These are phyloP conservation scores for Uromyces viciae-fabae DNA, from an alignment of 1,284 basidiomycete species.

Conservation along the genomic window DNA sequence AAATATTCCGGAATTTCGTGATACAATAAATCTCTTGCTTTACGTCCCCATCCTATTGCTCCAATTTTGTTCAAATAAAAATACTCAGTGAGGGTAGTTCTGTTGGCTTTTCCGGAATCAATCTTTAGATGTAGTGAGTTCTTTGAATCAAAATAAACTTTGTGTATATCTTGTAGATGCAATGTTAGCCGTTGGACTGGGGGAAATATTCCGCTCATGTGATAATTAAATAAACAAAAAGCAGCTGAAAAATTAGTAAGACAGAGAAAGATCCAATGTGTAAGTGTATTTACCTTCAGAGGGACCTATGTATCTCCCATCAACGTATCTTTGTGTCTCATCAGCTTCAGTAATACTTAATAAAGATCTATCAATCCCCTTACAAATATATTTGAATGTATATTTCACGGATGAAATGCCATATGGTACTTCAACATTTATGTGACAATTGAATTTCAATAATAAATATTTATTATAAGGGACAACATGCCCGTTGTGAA, in stretches of 20 bases:
- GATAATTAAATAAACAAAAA: background rate
- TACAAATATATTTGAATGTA: constrained; percentile 60
- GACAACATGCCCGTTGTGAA: constrained; percentile 56
- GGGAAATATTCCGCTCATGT: background rate
- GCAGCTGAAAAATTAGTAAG: constrained; percentile 49
- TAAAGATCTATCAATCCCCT: constrained; percentile 57
- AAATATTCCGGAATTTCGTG: constrained; percentile 3
- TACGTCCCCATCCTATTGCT: background rate
- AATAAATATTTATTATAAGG: constrained; percentile 56
- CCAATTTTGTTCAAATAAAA: background rate
- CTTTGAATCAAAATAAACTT: background rate
- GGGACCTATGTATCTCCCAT: constrained; percentile 1
- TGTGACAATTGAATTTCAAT: constrained; percentile 58
- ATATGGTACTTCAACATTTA: constrained; percentile 58
- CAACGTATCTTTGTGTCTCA: background rate
- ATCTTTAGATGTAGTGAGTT: background rate
- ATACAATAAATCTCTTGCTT: background rate
- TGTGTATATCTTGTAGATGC: background rate
- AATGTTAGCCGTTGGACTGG: background rate
- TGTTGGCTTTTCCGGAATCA: background rate
- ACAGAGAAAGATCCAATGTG: background rate
- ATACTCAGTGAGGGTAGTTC: constrained; percentile 13
- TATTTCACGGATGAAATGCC: constrained; percentile 57
- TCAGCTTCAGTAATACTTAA: constrained; percentile 46
- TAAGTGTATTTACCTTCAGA: constrained; percentile 2